Conservation (phyloP, 257 asterid species). For the Capsicum rhomboideum region DNA sequence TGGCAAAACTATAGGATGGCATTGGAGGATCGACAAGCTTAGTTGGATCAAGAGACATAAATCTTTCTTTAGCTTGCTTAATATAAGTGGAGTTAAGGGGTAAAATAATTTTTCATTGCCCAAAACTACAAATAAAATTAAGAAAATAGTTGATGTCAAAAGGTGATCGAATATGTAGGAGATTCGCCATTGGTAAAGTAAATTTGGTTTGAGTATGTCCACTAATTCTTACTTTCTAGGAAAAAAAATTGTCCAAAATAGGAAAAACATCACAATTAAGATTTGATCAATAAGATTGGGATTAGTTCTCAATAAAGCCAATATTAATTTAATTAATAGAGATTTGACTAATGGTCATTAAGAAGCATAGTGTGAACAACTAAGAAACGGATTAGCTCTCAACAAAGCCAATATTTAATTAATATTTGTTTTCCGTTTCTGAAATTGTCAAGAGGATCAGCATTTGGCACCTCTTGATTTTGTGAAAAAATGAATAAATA, state of each 20-base stretch:
- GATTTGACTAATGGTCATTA: neutral
- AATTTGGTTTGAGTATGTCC: neutral
- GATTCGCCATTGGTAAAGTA: neutral
- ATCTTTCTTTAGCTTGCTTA: neutral
- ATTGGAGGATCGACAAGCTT: neutral
- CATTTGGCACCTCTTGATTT: neutral
- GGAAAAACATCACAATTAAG: too few relatives aligned
- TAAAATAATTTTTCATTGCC: neutral
- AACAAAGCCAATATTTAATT: neutral
- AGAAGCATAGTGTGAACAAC: too few relatives aligned
- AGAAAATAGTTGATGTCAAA: neutral
- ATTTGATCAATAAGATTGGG: too few relatives aligned
- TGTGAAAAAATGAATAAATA: neutral
- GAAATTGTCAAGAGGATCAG: neutral
- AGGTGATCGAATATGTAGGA: neutral
- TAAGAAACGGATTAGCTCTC: neutral
- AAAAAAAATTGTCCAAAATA: too few relatives aligned
- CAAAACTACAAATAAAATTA: neutral
- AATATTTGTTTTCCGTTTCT: neutral
- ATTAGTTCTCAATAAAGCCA: too few relatives aligned
- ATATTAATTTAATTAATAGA: neutral
- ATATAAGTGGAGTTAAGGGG: neutral
- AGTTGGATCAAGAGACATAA: neutral
- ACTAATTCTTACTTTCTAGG: neutral
- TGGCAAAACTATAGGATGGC: neutral